A percentile compares a stretch with the other conserved stretches of the same genome.
Evolutionary conservation across 371 early-diverging fungal species (phyloP).

Genomic region (Mortierella sp.): DNA sequence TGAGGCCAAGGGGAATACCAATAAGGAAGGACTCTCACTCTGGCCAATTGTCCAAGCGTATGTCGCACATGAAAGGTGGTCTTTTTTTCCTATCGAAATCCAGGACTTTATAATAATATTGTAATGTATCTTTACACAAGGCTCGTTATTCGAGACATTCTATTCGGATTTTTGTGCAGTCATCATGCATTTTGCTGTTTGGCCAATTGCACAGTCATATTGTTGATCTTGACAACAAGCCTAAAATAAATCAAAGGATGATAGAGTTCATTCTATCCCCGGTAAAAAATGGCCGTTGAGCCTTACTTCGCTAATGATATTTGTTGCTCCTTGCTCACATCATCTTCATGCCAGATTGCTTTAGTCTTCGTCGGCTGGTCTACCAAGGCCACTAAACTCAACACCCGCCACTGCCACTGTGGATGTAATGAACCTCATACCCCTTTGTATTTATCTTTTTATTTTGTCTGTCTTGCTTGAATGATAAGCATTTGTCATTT

Average conservation of each 20-base stretch:
- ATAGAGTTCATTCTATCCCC: constrained; percentile 9
- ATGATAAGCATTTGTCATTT: neutral
- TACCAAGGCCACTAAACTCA: neutral
- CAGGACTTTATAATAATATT: too few species aligned
- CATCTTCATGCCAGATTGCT: neutral
- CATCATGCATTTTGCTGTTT: constrained; percentile 1
- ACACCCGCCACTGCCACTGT: neutral
- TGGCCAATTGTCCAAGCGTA: constrained; percentile 6
- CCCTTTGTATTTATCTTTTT: neutral
- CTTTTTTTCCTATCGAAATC: neutral
- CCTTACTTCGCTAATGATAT: constrained; percentile 6
- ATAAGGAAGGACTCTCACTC: constrained; percentile 9
- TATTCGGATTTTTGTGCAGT: neutral
- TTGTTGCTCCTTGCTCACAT: constrained; percentile 1
- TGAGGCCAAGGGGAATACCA: neutral
- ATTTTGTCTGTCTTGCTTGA: neutral
- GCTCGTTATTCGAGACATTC: neutral
- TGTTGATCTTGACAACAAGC: neutral
- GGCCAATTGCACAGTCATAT: constrained; percentile 5
- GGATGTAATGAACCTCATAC: neutral
- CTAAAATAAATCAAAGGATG: neutral
- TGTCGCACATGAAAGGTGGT: too few species aligned
- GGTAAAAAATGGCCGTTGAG: constrained; percentile 27
- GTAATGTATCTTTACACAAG: neutral
- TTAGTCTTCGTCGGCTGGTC: neutral